Conservation (phyloP, 495 filamentous ascomycete genomes). For the Trichoderma virens region DNA sequence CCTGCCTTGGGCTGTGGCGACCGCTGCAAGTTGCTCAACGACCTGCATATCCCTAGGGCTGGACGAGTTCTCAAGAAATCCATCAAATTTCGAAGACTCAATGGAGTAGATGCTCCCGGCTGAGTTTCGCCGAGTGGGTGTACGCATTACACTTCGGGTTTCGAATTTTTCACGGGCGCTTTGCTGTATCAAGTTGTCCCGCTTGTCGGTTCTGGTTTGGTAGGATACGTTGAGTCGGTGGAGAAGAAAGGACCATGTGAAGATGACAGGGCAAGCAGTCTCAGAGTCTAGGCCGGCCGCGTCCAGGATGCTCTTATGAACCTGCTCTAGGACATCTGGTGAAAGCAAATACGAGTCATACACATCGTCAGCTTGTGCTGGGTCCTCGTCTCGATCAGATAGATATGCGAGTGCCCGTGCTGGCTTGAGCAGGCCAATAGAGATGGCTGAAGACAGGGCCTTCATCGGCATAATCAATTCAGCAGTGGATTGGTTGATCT, state of each 20-base stretch:
- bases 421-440: constrained; percentile 66
- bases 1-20: constrained; percentile 44
- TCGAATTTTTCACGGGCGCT: constrained; percentile 50
- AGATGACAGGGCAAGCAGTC: constrained; percentile 57
- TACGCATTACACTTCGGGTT: constrained; percentile 29
- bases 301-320: constrained; percentile 53
- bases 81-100: constrained; percentile 39
- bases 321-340: constrained; percentile 49
- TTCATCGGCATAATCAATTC: constrained; percentile 56
- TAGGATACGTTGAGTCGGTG: constrained; percentile 56
- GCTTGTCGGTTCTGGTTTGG: constrained; percentile 46
- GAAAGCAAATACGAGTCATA: constrained; percentile 5
- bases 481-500: constrained; percentile 34
- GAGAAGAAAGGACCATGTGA: constrained; percentile 72
- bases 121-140: constrained; percentile 35
- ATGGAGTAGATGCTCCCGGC: constrained; percentile 43
- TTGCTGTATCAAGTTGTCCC: constrained; percentile 55
- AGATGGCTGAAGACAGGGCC: constrained; percentile 61
- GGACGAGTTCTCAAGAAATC: constrained; percentile 35
- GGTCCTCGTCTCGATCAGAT: constrained; percentile 27
- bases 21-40: constrained; percentile 34
- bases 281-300: constrained; percentile 38
- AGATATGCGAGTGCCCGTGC: constrained; percentile 32
- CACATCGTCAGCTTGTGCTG: constrained; percentile 30
- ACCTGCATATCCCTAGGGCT: constrained; percentile 31